Evolutionary conservation across 2,329 filamentous ascomycete genomes (phyloP), one percentile per base, ranked within the genome.

Genomic region (Colletotrichum sp.): DNA sequence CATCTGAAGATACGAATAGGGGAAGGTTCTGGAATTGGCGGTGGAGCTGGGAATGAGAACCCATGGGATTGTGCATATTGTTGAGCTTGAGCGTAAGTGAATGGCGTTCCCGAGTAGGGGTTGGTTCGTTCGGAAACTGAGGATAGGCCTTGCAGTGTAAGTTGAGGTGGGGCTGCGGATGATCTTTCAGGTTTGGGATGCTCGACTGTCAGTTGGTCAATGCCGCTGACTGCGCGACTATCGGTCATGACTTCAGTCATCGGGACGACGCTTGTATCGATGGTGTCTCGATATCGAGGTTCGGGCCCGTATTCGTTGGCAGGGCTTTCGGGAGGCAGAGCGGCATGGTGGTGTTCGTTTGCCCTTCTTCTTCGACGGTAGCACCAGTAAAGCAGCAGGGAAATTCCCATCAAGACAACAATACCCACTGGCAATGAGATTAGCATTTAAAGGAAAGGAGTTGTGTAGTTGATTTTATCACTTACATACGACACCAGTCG

Each of bases 1-100:
- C 75, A 77, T 15, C 75, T 63, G 30, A 77, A 77, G 24, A 77
- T 77, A 4, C 72, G 67, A 28, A 77, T 77, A 15, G 73, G 73
- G 6, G 73, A 75, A 6, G 70, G 70, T 15, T 73, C 36, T 4
- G 73, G 70, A 28, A 75, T 73, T 8, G 64, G 64, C 2, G 73
- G 73, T 4, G 48, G 43, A 0, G 10, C 63, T 6, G 70, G 64
- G 10, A 57, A 68, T 1, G 55, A 60, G 7, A 75, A 72, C 3
- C 73, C 73, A 65, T 75, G 43, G 16, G 73, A 75, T 34, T 75
- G 73, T 16, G 71, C 70, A n/a, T 75, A 75, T 55, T 73, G 73
- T 16, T 75, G 73, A 10, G 73, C 73, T 63, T 75, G 73, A 7
- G 73, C 73, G 18, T 75, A 75, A 28, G 73, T 73, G 43, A 75